Evolutionary conservation across 176 grass and related monocot genomes (phyloP), one percentile per base, ranked within the genome.

Genomic region (Juncus effusus): DNA sequence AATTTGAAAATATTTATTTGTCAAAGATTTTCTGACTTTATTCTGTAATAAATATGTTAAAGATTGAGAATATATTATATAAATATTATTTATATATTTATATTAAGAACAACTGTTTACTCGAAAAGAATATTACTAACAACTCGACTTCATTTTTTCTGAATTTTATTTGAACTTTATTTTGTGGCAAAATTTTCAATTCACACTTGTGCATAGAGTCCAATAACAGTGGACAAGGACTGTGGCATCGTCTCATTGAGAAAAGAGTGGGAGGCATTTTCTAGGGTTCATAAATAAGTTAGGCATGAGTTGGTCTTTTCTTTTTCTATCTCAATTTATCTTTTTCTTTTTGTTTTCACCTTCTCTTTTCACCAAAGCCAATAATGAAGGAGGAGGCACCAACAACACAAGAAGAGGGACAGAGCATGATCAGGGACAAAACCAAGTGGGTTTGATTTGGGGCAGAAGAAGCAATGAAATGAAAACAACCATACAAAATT

Each of bases 251-350:
- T 62, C 38, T 63, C 61, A 56, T 53, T 63, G 45, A 57, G 61
- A 64, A 78, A 78, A 61, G 75, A 72, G 67, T 59, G 50, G 77
- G 52, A 55, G 60, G 59, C 77, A 72, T 54, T 73, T 65, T 73
- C 59, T 79, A 79, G 59, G 60, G 77, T 61, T 54, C 59, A 79
- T 73, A 73, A 73, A 65, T 78, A 69, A 76, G 61, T 76, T 76
- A 40, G 72, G 59, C 60, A 56, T 58, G 38, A 36, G 74, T 65
- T 65, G 73, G 36, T 64, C 13, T 63, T 75, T 75, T 64, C 57
- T 62, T 13, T 63, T 65, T 52, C 52, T 58, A 7, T 63, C 37
- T 65, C 3, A 54, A 5, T 75, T 5, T 60, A 28, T 35, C 36
- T 38, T 35, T 54, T 15, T 70, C 3, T 69, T 36, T 38, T 51